Base-by-base conservation (phyloP, 768 basidiomycete genomes). In the Lactarius hatsudake region DNA sequence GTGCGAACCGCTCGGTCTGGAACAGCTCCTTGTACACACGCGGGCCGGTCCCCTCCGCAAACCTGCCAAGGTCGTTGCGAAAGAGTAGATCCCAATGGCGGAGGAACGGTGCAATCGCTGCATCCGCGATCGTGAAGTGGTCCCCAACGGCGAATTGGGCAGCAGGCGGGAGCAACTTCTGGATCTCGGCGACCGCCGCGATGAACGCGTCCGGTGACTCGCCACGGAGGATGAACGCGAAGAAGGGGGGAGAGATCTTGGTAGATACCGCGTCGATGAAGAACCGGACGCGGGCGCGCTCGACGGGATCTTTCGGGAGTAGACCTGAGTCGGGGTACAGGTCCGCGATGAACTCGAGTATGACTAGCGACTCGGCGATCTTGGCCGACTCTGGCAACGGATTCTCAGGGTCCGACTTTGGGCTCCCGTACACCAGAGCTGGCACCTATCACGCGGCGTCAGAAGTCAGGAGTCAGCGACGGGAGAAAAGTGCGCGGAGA, bases 311-410 rank as follows among this genome's bases (percentile, higher is more conserved):
- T 6, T 75, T 73, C 0, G 87, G 87, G 17, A 85, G 79, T 18
- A 87, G 77, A 17, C 64, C 54, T 28, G 81, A 78, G 48, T 77
- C 72, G 0, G 81, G 81, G 72, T 79, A 82, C 58, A 87, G 74
- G 72, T 87, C 87, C 2, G 85, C 84, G 61, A 88, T 74, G 74
- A 88, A 85, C 71, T 89, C 86, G 61, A 87, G 76, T 59, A 88
- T 81, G 43, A 87, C 76, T 32, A 84, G 81, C 5, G 86, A 87
- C 71, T 89, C 87, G 3, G 84, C 78, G 66, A 89, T 70, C 71
- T 87, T 87, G 59, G 75, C 70, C 7, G 86, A 85, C 26, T 84
- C 83, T 0, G 82, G 79, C 2, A 85, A 83, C 0, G 87, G 87
- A 0, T 78, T 65, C 62, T 83, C 81, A 0, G 84, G 81, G 34